These are phyloP conservation scores for Aquilaria malaccensis DNA, from an alignment of 345 rosid species.

Conservation along the genomic window DNA sequence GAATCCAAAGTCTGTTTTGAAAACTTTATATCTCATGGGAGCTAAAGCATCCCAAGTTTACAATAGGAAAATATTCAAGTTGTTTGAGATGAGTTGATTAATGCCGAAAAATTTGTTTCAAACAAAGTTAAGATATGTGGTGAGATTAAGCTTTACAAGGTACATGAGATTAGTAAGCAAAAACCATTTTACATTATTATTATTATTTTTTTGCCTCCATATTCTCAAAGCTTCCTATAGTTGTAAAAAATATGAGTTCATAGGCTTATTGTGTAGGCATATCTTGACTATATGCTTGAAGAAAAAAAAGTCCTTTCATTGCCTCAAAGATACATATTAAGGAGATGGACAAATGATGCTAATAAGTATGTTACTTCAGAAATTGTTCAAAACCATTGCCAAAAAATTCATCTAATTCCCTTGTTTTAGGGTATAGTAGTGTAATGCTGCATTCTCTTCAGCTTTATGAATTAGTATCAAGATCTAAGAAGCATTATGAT, in stretches of 20 bases:
- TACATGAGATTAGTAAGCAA: neutral
- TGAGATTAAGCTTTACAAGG: no score
- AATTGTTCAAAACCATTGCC: neutral
- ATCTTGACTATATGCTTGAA: no score
- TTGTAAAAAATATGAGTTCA: no score
- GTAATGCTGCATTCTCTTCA: neutral
- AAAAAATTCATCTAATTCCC: neutral
- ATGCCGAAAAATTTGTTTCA: neutral
- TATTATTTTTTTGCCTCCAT: neutral
- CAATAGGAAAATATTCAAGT: neutral
- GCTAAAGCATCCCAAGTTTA: neutral
- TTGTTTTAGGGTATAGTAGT: neutral
- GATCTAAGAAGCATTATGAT: no score
- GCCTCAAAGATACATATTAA: no score
- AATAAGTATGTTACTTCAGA: neutral
- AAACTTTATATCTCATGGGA: neutral
- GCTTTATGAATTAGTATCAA: neutral
- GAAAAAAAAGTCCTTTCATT: neutral
- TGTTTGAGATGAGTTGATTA: neutral
- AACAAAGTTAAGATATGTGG: neutral
- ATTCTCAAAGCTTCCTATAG: neutral
- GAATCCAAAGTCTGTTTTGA: no score
- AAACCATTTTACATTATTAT: neutral
- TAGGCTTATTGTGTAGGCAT: no score
- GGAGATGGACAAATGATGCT: no score